phyloP scores from a whole-genome alignment of 1,139 yeast species.

The Starmera stellimalicola region DNA sequence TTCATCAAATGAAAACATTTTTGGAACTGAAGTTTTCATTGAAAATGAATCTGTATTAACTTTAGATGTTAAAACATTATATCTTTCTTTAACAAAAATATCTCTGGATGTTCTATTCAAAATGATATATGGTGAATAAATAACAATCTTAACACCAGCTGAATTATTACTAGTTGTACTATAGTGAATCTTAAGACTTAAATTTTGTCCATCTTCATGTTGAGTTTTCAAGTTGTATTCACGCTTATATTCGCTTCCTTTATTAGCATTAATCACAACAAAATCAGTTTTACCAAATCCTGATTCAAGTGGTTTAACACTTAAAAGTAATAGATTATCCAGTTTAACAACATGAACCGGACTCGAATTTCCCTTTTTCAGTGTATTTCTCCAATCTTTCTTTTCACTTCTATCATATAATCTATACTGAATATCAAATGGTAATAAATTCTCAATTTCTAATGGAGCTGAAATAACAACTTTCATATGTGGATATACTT shows the following conservation, averaged over 20 bases:
- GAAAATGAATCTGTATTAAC: constrained; percentile 22
- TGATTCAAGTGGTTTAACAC: constrained; percentile 59
- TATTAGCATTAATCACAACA: constrained; percentile 64
- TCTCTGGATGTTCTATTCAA: constrained; percentile 73
- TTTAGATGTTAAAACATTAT: constrained; percentile 38
- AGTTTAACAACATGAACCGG: constrained; percentile 78
- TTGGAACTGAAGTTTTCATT: constrained; percentile 39
- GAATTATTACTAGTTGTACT: constrained; percentile 33
- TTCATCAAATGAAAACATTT: constrained; percentile 76
- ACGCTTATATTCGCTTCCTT: constrained; percentile 41
- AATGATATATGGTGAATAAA: constrained; percentile 77
- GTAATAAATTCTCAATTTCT: constrained; percentile 75
- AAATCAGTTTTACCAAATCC: constrained; percentile 69
- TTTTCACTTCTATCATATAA: constrained; percentile 71
- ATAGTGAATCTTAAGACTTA: constrained; percentile 60
- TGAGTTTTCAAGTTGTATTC: constrained; percentile 43
- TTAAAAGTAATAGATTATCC: constrained; percentile 57
- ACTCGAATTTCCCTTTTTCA: constrained; percentile 56
- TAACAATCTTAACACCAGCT: constrained; percentile 52
- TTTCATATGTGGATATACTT: constrained; percentile 78
- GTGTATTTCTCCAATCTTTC: constrained; percentile 56
- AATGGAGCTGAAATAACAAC: constrained; percentile 79
- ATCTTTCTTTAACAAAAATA: constrained; percentile 46
- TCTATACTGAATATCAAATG: constrained; percentile 69
- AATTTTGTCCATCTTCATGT: constrained; percentile 54